phyloP scores from a whole-genome alignment of 129 eudicot genomes.

The Cynara cardunculus region DNA sequence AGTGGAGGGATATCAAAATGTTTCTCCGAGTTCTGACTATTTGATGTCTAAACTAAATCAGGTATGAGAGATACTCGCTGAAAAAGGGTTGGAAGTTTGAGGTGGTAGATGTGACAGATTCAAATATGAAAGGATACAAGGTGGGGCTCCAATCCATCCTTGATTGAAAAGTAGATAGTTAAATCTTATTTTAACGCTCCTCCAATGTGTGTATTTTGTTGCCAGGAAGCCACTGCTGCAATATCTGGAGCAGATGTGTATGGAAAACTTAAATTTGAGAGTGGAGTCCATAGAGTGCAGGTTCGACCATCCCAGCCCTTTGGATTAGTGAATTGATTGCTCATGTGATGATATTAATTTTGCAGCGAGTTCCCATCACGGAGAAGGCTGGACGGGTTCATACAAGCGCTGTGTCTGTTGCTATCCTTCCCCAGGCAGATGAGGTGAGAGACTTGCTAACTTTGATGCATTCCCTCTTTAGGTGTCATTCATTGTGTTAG shows the following conservation, averaged over 20 bases:
- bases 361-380: slow-evolving; percentile 94
- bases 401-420: slow-evolving; percentile 98
- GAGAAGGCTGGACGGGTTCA: slow-evolving; percentile 95
- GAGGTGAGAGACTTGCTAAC: slow-evolving; percentile 42
- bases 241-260: slow-evolving; percentile 86
- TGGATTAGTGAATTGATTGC: not conserved
- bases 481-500: not conserved
- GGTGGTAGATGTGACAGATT: slow-evolving; percentile 69
- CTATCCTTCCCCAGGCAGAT: slow-evolving; percentile 95
- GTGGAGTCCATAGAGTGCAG: slow-evolving; percentile 99
- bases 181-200: not conserved
- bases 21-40: slow-evolving; percentile 4
- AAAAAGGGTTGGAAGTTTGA: slow-evolving; percentile 96
- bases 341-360: not conserved
- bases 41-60: slow-evolving; percentile 22
- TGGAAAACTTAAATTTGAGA: slow-evolving; percentile 96
- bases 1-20: not conserved
- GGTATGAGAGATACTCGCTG: slow-evolving; percentile 85
- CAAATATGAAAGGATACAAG: slow-evolving; percentile 90
- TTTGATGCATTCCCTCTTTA: not conserved
- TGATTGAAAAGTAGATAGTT: not conserved
- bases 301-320: slow-evolving; percentile 20
- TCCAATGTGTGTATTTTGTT: slow-evolving; percentile 1
- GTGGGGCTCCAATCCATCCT: slow-evolving; percentile 22
- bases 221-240: slow-evolving; percentile 94